Base-by-base conservation (phyloP, 805 yeast species). In the Candida sphagnicola region DNA sequence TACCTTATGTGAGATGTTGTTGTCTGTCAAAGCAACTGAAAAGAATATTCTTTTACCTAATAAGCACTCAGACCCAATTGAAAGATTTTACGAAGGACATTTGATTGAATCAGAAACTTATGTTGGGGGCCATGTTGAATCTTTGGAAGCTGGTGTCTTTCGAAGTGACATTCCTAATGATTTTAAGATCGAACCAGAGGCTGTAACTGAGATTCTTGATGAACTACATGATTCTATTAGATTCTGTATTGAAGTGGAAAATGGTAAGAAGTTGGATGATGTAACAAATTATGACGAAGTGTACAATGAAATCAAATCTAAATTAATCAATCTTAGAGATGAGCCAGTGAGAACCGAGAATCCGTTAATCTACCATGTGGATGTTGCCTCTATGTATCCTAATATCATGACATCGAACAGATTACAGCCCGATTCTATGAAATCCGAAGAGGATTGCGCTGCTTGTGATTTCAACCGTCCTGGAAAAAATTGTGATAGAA, bases 341-440 rank as follows among this genome's bases (percentile, higher is more conserved):
- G 72, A 72, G 28, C 90, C 91, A 1, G 70, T 70, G 26, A 70
- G 97, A 48, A 57, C 59, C 10, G 98, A 93, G 51, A 67, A 68
- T 8, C 99, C 99, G 0, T 67, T 86, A 34, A 93, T 93, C 46
- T 93, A 95, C 53, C 99, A 93, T 56, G 96, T 95, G 26, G 99
- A 93, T 68, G 99, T 93, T 36, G 97, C 99, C 1, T 93, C 99
- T 1, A 93, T 93, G 99, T 93, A 93, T 56, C 99, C 99, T 4
- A 93, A 93, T 56, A 93, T 93, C 57, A 93, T 93, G 98, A 88
- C 96, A 5, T 85, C 98, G 0, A 93, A 93, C 62, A 78, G 99
- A 56, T 70, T 93, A 38, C 99, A 93, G 59, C 99, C 99, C 0
- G 99, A 93, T 62, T 90, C 98, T 3, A 91, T 93, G 88, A 90